Conservation (phyloP, 306 rosid species). For the Luffa acutangula region DNA sequence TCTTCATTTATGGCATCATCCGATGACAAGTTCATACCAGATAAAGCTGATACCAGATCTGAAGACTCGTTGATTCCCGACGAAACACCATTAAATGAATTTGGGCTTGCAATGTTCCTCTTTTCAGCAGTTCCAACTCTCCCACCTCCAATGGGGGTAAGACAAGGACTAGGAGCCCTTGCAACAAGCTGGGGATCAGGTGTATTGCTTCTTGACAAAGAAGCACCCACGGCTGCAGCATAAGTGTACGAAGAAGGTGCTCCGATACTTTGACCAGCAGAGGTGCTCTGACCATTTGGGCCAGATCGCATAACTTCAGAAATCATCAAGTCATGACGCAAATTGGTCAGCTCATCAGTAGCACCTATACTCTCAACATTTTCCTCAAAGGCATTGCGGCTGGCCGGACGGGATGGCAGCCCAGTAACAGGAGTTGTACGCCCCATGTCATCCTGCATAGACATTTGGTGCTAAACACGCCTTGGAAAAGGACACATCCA, state of each 20-base stretch:
- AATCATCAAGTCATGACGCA: constrained; percentile 34
- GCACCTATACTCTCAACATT: constrained; percentile 44
- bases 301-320: constrained; percentile 42
- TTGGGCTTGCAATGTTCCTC: constrained; percentile 54
- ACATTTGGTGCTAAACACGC: not conserved
- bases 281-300: constrained; percentile 50
- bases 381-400: constrained; percentile 82
- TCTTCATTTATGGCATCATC: constrained; percentile 46
- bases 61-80: constrained; percentile 53
- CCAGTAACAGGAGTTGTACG: constrained; percentile 43
- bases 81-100: constrained; percentile 48
- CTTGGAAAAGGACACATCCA: not conserved
- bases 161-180: constrained; percentile 94
- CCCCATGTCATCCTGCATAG: constrained; percentile 77
- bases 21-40: constrained; percentile 67
- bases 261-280: constrained; percentile 53
- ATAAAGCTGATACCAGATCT: constrained; percentile 63
- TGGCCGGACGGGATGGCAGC: constrained; percentile 77
- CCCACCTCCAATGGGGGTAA: constrained; percentile 84
- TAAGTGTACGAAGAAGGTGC: constrained; percentile 53
- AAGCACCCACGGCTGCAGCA: constrained; percentile 82
- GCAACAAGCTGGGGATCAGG: constrained; percentile 83
- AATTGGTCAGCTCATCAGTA: constrained; percentile 50
- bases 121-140: constrained; percentile 53
- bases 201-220: constrained; percentile 84